Evolutionary conservation across 2,329 filamentous ascomycete species (phyloP).

Genomic region (Cladosporium austrohemisphaericum): DNA sequence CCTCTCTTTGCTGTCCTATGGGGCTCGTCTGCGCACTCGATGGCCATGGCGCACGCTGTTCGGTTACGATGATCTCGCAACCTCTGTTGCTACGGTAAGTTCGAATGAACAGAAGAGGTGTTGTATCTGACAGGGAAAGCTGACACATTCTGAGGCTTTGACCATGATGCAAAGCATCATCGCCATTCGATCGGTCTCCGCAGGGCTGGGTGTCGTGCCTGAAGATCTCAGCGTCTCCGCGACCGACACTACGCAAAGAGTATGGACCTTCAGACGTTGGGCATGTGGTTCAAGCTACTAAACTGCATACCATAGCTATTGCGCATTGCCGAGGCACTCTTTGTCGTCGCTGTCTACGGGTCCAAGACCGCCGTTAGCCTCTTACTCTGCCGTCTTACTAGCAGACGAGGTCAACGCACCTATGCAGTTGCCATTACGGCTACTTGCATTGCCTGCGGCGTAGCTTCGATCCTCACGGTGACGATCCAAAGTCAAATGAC

Average conservation of each 20-base stretch:
- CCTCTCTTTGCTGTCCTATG: neutral
- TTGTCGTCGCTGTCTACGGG: neutral
- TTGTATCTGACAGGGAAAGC: neutral
- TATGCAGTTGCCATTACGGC: neutral
- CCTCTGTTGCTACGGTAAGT: conserved; percentile 4
- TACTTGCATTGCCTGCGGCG: neutral
- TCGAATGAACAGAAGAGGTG: neutral
- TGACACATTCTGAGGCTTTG: neutral
- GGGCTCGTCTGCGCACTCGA: neutral
- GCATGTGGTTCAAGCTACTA: too few relatives aligned
- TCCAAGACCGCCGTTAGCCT: conserved; percentile 5
- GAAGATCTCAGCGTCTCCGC: neutral
- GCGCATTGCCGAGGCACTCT: neutral
- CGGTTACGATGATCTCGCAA: conserved; percentile 3
- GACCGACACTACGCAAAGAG: neutral
- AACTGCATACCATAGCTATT: neutral
- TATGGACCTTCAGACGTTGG: neutral
- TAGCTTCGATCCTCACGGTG: neutral
- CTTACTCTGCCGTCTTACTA: conserved; percentile 3
- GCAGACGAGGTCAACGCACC: neutral
- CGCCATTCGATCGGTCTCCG: neutral
- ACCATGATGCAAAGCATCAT: neutral
- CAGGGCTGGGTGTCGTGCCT: conserved; percentile 2
- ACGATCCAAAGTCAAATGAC: too few relatives aligned
- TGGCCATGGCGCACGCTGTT: conserved; percentile 10